Percentiles rank a stretch among this genome's conserved stretches.
These are phyloP conservation scores for Cutaneotrichosporon cyanovorans DNA, from an alignment of 1,284 basidiomycete genomes.

Conservation along the genomic window DNA sequence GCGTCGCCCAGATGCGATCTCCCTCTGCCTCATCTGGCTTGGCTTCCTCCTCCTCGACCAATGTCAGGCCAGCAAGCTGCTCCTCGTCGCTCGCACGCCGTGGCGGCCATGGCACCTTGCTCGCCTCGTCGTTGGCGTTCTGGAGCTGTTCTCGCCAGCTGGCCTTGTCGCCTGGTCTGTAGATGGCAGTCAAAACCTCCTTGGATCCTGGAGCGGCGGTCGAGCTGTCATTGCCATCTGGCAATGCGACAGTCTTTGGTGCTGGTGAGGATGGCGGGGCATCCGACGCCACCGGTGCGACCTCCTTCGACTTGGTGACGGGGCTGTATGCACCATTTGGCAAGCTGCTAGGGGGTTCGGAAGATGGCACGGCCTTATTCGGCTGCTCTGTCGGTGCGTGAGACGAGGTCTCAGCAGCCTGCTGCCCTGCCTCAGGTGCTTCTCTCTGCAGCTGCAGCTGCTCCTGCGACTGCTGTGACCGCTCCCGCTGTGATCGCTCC, in stretches of 20 bases:
- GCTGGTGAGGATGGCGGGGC: conserved; percentile 31
- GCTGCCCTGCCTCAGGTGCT: too few relatives aligned
- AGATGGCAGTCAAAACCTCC: conserved; percentile 66
- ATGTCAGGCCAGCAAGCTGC: conserved; percentile 28
- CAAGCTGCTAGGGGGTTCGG: neutral
- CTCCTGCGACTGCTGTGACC: neutral
- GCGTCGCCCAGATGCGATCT: conserved; percentile 69
- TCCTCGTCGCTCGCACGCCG: conserved; percentile 29
- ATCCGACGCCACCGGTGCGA: neutral
- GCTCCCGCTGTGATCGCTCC: neutral
- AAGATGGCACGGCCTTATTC: neutral
- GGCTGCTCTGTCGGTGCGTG: neutral
- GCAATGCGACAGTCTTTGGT: conserved; percentile 19
- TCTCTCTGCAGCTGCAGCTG: too few relatives aligned
- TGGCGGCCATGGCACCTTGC: conserved; percentile 26
- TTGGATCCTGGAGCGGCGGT: conserved; percentile 24
- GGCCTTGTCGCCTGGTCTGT: conserved; percentile 69
- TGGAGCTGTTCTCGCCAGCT: conserved; percentile 67
- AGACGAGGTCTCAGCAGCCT: neutral
- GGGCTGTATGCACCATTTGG: too few relatives aligned
- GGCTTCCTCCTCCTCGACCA: conserved; percentile 51
- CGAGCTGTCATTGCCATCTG: conserved; percentile 6
- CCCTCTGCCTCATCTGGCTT: conserved; percentile 49
- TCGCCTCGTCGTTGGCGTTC: conserved; percentile 43
- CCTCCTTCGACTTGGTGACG: too few relatives aligned